phyloP scores from a whole-genome alignment of 495 filamentous ascomycete genomes.

The Hyaloscypha finlandica region DNA sequence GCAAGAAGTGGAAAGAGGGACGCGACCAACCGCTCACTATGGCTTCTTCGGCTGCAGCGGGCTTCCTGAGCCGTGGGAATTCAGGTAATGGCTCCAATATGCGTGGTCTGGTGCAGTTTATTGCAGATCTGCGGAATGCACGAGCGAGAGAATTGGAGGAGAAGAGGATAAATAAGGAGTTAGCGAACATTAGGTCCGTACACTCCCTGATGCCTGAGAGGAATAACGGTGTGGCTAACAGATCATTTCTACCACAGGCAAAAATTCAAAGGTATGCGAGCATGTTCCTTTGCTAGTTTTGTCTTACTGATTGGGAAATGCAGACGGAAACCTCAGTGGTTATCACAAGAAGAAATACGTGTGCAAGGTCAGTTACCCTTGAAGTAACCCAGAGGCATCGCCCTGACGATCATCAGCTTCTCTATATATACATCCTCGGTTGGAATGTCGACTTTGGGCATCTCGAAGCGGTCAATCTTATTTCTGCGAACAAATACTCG shows the following conservation, averaged over 20 bases:
- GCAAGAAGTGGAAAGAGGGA: not conserved
- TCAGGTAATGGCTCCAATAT: slow-evolving; percentile 67
- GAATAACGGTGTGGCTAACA: slow-evolving; percentile 1
- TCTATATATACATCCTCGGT: slow-evolving; percentile 98
- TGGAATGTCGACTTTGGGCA: slow-evolving; percentile 99
- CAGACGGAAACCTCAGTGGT: slow-evolving; percentile 85
- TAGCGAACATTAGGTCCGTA: slow-evolving; percentile 88
- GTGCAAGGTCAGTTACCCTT: slow-evolving; percentile 71
- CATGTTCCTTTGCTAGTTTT: not conserved
- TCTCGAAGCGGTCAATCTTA: slow-evolving; percentile 95
- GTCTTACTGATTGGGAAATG: slow-evolving; percentile 19
- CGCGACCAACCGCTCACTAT: slow-evolving; percentile 34
- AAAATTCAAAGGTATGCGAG: slow-evolving; percentile 69
- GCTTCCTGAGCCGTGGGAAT: slow-evolving; percentile 62
- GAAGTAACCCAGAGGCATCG: slow-evolving; percentile 42
- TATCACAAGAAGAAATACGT: slow-evolving; percentile 99
- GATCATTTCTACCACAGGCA: slow-evolving; percentile 46
- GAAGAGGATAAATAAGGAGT: slow-evolving; percentile 98
- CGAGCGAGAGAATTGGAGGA: slow-evolving; percentile 95
- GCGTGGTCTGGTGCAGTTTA: slow-evolving; percentile 93
- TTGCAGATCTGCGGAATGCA: slow-evolving; percentile 94
- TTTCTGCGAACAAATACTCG: slow-evolving; percentile 95
- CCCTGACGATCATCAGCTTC: slow-evolving; percentile 57
- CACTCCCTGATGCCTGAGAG: not conserved
- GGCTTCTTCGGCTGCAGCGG: slow-evolving; percentile 54